Base-by-base conservation (phyloP, 768 basidiomycete genomes). In the Xerocomellus chrysenteron region DNA sequence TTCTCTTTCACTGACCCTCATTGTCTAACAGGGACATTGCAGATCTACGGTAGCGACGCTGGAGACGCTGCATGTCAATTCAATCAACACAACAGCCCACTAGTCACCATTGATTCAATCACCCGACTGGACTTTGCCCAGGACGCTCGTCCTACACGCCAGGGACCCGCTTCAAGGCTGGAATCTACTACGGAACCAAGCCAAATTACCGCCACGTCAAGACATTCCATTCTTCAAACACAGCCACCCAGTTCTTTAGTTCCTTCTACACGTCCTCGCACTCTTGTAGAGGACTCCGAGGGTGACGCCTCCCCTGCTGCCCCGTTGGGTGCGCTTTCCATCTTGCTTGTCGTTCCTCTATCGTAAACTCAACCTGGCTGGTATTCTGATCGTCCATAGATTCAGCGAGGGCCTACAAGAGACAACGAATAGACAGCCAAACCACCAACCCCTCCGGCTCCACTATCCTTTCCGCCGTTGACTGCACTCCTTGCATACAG, bases 41-140 rank as follows among this genome's bases (percentile, higher is more conserved):
- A 58, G 60, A 71, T 67, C 60, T 40, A 56, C 53, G 30, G 40
- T 54, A 35, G 65, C 62, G 54, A 72, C 72, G 50, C 47, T 57
- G 51, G 52, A 59, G 48, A 45, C 46, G 68, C 61, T 65, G 60
- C 61, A 71, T 71, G 70, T 59, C 58, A 59, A 62, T 52, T 60
- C 61, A 52, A 37, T 49, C 55, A 47, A 58, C 57, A 32, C 42
- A 65, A 56, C 62, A 55, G 37, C 61, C 59, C 50, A 55, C 59
- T 68, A 69, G 75, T 66, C 77, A 79, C 79, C 78, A 89, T 89
- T 87, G 85, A 86, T 85, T 77, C 86, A 76, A 71, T 77, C 76
- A 81, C 80, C 68, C 74, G 78, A 70, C 74, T 79, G 74, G 75
- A 73, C 77, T 72, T 78, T 74, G 69, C 80, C 72, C 80, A 82